A percentile compares a stretch with the other conserved stretches of the same genome.
Conservation (phyloP, 1,284 basidiomycete species). For the Caloboletus firmus region DNA sequence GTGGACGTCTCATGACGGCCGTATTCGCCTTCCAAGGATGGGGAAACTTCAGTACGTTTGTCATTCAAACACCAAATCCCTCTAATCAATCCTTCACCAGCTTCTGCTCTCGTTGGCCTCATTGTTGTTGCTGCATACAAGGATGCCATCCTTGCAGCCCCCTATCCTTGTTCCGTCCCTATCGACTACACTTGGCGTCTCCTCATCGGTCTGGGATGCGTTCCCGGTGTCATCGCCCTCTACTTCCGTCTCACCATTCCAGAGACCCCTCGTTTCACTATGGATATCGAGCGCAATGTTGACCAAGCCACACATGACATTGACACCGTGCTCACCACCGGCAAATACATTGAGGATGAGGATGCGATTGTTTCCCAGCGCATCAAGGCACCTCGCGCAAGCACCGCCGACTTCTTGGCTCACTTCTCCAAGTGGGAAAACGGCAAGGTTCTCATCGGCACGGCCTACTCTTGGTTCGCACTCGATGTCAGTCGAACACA, state of each 20-base stretch:
- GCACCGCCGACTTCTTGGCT: constrained; percentile 44
- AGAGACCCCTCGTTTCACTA: constrained; percentile 65
- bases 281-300: constrained; percentile 69
- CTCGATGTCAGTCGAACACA: constrained; percentile 44
- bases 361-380: constrained; percentile 41
- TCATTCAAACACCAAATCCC: constrained; percentile 14
- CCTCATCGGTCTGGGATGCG: constrained; percentile 51
- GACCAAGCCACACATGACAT: constrained; percentile 57
- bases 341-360: constrained; percentile 43
- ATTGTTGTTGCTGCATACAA: constrained; percentile 60
- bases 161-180: constrained; percentile 30
- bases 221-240: constrained; percentile 52
- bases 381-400: constrained; percentile 49
- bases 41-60: constrained; percentile 48
- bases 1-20: constrained; percentile 58
- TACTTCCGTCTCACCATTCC: constrained; percentile 60
- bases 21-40: constrained; percentile 59
- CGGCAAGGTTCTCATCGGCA: constrained; percentile 47
- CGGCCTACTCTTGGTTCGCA: constrained; percentile 61
- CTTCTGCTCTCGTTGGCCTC: constrained; percentile 56
- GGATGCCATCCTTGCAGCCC: constrained; percentile 41
- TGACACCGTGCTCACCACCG: constrained; percentile 46
- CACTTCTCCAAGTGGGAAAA: constrained; percentile 50
- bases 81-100: constrained; percentile 20
- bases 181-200: constrained; percentile 49